Evolutionary conservation across 768 basidiomycete genomes (phyloP), one percentile per base, ranked within the genome.

Genomic region (Leccinum truebloodii): DNA sequence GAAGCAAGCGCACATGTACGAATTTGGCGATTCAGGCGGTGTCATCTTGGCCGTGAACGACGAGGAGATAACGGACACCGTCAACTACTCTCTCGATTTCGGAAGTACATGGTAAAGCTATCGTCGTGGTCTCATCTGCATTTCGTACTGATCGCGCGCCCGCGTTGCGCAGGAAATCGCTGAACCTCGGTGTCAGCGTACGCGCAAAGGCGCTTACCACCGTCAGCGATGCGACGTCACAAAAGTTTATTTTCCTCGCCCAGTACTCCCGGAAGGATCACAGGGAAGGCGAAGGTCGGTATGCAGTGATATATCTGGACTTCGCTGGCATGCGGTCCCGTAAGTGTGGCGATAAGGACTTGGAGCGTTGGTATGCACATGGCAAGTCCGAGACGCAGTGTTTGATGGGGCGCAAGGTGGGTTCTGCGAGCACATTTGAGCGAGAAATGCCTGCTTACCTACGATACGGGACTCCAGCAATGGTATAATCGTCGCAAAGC

Each of bases 221-320:
- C 4, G 83, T 98, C 6, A 92, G 94, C 0, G 97, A 99, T 66
- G 94, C 94, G 13, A 98, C 97, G 0, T 95, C 94, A 0, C 96
- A 97, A 71, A 98, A 96, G 75, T 98, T 98, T 79, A 70, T 98
- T 9, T 80, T 99, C 8, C 81, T 97, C 26, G 97, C 90, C 5
- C 87, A 89, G 60, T 80, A 94, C 13, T 77, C 84, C 2, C 83
- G 87, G 22, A 74, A 80, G 13, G 86, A 92, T 55, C 79, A 84
- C 65, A 77, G 72, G 30, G 70, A 74, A n/a, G 76, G 75, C 0
- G 70, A 80, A 1, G 87, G 87, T 10, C 81, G 85, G 1, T 87
- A 89, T 62, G 92, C 86, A 1, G 75, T 88, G 13, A 81, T 97
- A 34, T 86, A 83, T 73, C 81, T 99, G 41, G 95, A 99, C 69